Base-by-base conservation (phyloP, 2,329 filamentous ascomycete species). In the Curvularia lunata region DNA sequence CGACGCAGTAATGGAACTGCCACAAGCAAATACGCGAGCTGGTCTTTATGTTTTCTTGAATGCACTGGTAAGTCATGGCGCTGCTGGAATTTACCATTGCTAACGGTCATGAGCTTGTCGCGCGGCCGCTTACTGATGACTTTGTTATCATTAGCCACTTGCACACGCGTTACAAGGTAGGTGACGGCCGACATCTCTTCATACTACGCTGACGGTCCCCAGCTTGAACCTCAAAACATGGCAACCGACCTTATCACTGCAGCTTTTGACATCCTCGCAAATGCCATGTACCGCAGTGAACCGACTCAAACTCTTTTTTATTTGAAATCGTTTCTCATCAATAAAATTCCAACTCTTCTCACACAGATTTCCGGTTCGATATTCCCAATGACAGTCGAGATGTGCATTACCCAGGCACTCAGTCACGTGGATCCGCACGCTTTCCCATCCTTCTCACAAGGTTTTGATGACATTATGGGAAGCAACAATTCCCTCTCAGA, bases 261-360 rank as follows among this genome's bases (percentile, higher is more conserved):
- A 1, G 88, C 92, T 0, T 98, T 99, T 70, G 93, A 98, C 68
- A 85, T 96, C 5, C 82, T 99, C 16, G 91, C 92, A 34, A 96
- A 96, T 69, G 90, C 90, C 5, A 90, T 94, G 62, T 91, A 95
- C 65, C 86, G 90, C 37, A 85, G 82, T 45, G 86, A 89, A 68
- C 80, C 84, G 8, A 75, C 77, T 18, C 81, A 86, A 51, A 84
- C 82, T 0, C 84, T 91, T 54, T 88, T 92, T 57, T 79, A 94
- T 18, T 83, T 97, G 50, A 89, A 92, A 34, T 96, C 93, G 0
- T 99, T 95, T 72, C 82, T 99, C 23, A 89, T 96, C 66, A 86
- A 92, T 84, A 83, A 87, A 69, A 75, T 91, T 3, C 89, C 89
- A 0, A 67, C 84, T 2, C 80, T 91, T 8, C 78, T 91, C 13